phyloP scores from a whole-genome alignment of 2,329 filamentous ascomycete species.

The Geoglossum cookeanum region DNA sequence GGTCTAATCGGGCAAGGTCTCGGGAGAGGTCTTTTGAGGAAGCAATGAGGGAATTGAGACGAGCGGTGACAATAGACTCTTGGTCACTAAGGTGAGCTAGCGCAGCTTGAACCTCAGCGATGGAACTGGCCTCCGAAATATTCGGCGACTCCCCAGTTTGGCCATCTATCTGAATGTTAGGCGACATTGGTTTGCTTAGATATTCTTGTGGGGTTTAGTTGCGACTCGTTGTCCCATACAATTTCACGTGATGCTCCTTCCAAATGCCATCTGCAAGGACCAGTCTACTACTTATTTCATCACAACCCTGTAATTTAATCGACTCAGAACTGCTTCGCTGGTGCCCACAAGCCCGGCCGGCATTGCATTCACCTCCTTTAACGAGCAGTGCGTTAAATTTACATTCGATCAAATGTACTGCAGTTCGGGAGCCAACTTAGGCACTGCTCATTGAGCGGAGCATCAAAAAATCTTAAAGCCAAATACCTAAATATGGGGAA shows the following conservation, averaged over 20 bases:
- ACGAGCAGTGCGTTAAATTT: no score
- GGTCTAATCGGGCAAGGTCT: slow-evolving; percentile 70
- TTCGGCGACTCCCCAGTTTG: slow-evolving; percentile 4
- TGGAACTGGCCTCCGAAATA: slow-evolving; percentile 52
- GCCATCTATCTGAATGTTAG: neutral
- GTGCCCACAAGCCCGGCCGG: neutral
- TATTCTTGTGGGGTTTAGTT: neutral
- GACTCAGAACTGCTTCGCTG: no score
- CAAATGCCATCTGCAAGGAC: neutral
- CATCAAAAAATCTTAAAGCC: no score
- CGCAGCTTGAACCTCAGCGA: slow-evolving; percentile 61
- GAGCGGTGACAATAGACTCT: slow-evolving; percentile 54
- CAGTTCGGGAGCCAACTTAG: no score
- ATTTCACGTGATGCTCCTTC: neutral
- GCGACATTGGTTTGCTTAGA: neutral
- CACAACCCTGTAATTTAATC: no score
- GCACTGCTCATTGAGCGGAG: no score
- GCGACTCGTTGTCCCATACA: no score
- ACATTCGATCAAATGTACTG: no score
- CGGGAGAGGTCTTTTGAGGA: slow-evolving; percentile 75
- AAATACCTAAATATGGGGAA: neutral
- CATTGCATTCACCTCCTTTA: no score
- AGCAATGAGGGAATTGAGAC: slow-evolving; percentile 56
- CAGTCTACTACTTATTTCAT: no score
- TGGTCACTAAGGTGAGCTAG: slow-evolving; percentile 56